Evolutionary conservation across 2,329 filamentous ascomycete genomes (phyloP).

Genomic region (Pezicula neosporulosa): DNA sequence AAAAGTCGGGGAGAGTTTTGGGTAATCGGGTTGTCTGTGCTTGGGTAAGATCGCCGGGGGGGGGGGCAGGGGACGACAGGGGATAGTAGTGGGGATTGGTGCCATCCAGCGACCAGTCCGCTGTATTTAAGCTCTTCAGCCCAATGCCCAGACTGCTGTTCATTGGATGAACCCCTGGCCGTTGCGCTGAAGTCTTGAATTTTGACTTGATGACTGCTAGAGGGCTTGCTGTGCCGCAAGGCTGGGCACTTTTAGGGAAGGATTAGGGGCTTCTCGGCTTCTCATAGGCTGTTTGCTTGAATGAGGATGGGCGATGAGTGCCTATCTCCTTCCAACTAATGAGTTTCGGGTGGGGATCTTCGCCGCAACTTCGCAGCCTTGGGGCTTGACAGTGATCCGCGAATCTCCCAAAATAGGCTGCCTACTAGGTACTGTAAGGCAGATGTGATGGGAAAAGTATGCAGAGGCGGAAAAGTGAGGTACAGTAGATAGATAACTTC

Average conservation of each 20-base stretch:
- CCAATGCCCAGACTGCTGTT: not conserved
- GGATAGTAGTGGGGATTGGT: too few species aligned
- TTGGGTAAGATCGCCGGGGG: too few species aligned
- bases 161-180: not conserved
- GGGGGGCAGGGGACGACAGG: too few species aligned
- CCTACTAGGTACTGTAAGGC: not conserved
- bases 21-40: too few species aligned
- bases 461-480: too few species aligned
- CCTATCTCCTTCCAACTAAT: not conserved
- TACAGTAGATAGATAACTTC: too few species aligned
- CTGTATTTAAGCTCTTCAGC: not conserved
- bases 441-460: not conserved
- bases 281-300: not conserved
- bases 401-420: not conserved
- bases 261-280: not conserved
- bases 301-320: not conserved
- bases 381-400: not conserved
- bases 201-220: too few species aligned
- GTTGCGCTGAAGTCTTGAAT: not conserved
- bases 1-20: too few species aligned
- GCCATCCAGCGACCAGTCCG: not conserved
- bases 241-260: not conserved
- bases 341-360: not conserved
- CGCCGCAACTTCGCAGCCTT: not conserved
- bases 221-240: slow-evolving; percentile 1